Conservation (phyloP, 192 early-diverging fungal species). For the Chytriomyces confervae region DNA sequence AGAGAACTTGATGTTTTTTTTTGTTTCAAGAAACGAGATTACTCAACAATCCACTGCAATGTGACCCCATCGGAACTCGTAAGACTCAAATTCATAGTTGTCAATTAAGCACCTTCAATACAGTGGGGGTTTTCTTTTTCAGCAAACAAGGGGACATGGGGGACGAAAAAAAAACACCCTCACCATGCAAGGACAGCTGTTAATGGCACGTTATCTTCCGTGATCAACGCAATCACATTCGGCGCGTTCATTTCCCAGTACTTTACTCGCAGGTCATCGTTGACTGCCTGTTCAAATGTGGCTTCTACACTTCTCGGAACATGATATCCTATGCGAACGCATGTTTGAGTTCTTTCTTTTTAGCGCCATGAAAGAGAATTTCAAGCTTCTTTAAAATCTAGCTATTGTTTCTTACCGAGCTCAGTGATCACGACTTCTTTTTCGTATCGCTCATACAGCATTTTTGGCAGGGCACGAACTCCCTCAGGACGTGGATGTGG, state of each 20-base stretch:
- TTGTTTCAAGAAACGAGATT: neutral
- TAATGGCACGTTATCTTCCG: slow-evolving; percentile 35
- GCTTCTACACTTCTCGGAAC: slow-evolving; percentile 6
- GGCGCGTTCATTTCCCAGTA: slow-evolving; percentile 23
- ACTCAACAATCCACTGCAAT: slow-evolving; percentile 35
- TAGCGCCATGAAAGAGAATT: neutral
- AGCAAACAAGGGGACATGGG: no score
- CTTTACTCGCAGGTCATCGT: slow-evolving; percentile 27
- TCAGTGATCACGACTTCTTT: slow-evolving; percentile 35
- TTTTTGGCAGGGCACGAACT: slow-evolving; percentile 8
- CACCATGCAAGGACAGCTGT: slow-evolving; percentile 37
- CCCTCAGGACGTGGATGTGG: slow-evolving; percentile 18
- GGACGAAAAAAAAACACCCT: no score
- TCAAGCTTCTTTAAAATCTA: neutral
- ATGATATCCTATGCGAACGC: slow-evolving; percentile 11
- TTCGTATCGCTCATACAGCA: slow-evolving; percentile 21
- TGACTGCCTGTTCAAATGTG: slow-evolving; percentile 26
- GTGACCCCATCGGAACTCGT: slow-evolving; percentile 35
- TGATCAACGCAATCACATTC: slow-evolving; percentile 3
- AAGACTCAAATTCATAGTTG: slow-evolving; percentile 45
- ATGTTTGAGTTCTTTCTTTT: neutral
- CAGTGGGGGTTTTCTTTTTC: no score
- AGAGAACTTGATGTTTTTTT: no score
- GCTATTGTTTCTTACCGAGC: slow-evolving; percentile 1
- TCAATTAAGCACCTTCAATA: slow-evolving; percentile 15